phyloP scores from a whole-genome alignment of 805 yeast genomes.

The Kodamaea laetipori region DNA sequence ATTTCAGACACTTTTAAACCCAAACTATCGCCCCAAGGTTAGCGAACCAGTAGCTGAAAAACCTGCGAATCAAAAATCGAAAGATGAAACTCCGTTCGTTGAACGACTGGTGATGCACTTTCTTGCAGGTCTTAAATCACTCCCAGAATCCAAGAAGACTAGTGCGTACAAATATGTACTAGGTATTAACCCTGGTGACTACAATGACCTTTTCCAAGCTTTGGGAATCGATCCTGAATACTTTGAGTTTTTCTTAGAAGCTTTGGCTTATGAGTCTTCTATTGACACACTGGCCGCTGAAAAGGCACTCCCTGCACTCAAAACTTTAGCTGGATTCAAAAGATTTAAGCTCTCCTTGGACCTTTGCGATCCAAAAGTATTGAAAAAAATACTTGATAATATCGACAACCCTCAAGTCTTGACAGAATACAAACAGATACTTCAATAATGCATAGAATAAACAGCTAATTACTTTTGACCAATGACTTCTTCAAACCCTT shows the following conservation, averaged over 20 bases:
- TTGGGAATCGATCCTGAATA: slow-evolving; percentile 54
- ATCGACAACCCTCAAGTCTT: slow-evolving; percentile 3
- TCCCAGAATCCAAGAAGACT: slow-evolving; percentile 28
- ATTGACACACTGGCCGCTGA: slow-evolving; percentile 17
- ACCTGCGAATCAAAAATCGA: not conserved
- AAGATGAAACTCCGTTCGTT: slow-evolving; percentile 14
- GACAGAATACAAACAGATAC: slow-evolving; percentile 1
- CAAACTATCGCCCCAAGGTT: not conserved
- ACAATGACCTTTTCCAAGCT: slow-evolving; percentile 33
- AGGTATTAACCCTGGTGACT: slow-evolving; percentile 24
- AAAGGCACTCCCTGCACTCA: slow-evolving; percentile 24
- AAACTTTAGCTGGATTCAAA: slow-evolving; percentile 33
- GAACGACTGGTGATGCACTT: slow-evolving; percentile 29
- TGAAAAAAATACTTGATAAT: slow-evolving; percentile 1
- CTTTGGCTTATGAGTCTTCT: slow-evolving; percentile 29
- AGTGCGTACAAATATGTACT: slow-evolving; percentile 42
- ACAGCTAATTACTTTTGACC: slow-evolving; percentile 7
- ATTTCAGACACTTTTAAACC: slow-evolving; percentile 17
- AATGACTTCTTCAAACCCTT: slow-evolving; percentile 39
- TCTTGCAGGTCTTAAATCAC: slow-evolving; percentile 26
- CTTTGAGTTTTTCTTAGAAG: slow-evolving; percentile 49
- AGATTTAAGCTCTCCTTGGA: slow-evolving; percentile 39
- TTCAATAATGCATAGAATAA: slow-evolving; percentile 3
- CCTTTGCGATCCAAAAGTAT: slow-evolving; percentile 27
- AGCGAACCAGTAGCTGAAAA: not conserved